Percentiles rank a stretch among this genome's conserved stretches.
These are phyloP conservation scores for Podaxis sp. DNA, from an alignment of 768 basidiomycete species.

Conservation along the genomic window DNA sequence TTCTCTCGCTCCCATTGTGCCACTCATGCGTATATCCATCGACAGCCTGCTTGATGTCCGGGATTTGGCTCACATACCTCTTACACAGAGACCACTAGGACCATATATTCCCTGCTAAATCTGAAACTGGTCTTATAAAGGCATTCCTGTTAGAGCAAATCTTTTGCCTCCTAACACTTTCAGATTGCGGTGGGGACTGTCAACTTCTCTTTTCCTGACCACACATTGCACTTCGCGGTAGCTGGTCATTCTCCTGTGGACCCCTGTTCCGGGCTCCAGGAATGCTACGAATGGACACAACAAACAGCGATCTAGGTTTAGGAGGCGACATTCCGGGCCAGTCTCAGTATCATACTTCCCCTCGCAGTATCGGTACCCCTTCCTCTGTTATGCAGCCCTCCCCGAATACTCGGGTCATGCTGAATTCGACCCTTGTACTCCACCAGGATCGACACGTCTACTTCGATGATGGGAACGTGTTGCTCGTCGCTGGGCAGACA, in stretches of 20 bases:
- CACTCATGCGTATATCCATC: not conserved
- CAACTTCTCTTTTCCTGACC: not conserved
- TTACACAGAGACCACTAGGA: not conserved
- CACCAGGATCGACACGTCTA: conserved; percentile 9
- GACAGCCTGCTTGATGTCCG: not conserved
- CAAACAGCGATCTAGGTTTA: not conserved
- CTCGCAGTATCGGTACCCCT: not conserved
- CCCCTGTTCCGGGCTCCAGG: not conserved
- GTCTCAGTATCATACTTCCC: not conserved
- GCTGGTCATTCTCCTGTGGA: not conserved
- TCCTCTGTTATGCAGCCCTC: not conserved
- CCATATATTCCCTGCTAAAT: not conserved
- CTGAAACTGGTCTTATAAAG: not conserved
- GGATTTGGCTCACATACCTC: not conserved
- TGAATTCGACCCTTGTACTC: not conserved
- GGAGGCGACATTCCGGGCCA: not conserved
- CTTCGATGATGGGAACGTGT: conserved; percentile 11
- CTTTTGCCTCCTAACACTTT: no score
- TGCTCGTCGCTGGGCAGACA: conserved; percentile 9
- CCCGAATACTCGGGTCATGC: not conserved
- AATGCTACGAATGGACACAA: not conserved
- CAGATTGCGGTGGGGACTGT: no score
- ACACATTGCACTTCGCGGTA: not conserved
- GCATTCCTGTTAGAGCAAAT: not conserved
- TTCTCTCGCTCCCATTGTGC: not conserved